Base-by-base conservation (phyloP, 805 yeast genomes). In the Limtongia smithiae region DNA sequence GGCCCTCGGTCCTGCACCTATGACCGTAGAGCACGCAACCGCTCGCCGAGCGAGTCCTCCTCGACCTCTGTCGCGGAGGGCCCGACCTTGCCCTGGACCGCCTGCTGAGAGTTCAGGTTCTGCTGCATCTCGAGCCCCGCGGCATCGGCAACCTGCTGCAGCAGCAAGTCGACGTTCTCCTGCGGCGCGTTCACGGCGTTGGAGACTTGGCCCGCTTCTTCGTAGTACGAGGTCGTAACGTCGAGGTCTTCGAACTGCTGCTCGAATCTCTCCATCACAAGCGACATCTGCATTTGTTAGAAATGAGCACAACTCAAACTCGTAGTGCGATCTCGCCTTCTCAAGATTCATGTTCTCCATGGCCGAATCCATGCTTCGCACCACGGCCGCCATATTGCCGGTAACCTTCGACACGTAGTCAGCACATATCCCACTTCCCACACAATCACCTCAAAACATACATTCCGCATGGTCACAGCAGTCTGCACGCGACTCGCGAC, bases 261-360 rank as follows among this genome's bases (percentile, higher is more conserved):
- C 68, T 93, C 99, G 66, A 93, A 93, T 67, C 88, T 90, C 68
- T 93, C 98, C 97, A 93, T 93, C 11, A 93, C 91, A 68, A 89
- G 69, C 4, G 97, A 87, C 27, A 93, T 93, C 60, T 56, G 24
- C 7, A 37, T n/a, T 28, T 21, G 34, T 37, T 37, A 31, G 44
- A 7, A 17, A 20, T 2, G 3, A 25, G 7, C 4, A 25, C 18
- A 32, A 6, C 22, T 32, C 11, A 22, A 17, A 9, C 25, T 3
- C 20, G 9, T n/a, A 9, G 27, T 21, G 30, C 31, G 24, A n/a
- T 18, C 46, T 17, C 30, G 51, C 59, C 51, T 80, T 81, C 68
- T 93, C 97, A 55, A 93, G 71, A 67, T 93, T 93, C 98, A 93
- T 93, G 20, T 91, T 82, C 62, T 87, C 93, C 71, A 93, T 77